Base-by-base conservation (phyloP, 305 asterid species). In the Nicotiana rustica region DNA sequence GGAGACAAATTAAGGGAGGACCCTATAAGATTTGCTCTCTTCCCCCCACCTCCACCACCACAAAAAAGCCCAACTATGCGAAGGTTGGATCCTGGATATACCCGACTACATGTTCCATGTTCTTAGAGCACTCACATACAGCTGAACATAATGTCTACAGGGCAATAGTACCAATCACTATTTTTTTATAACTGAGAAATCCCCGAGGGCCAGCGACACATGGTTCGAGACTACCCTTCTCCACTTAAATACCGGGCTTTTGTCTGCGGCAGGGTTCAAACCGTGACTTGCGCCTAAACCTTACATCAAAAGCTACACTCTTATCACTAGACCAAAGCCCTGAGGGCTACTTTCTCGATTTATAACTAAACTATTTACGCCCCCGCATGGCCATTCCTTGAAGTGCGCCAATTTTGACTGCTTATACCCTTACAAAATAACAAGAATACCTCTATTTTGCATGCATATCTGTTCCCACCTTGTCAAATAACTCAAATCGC, bases 391-490 rank as follows among this genome's bases (percentile, higher is more conserved):
- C 76, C 56, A 17, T 68, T 68, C 2, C 0, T 15, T n/a, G 15
- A 67, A 67, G 76, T 17, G 49, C 25, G 25, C n/a, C 29, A 49
- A 36, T 67, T 68, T 33, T 36, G 19, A 68, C 31, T n/a, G 77
- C 31, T 36, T 1, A 67, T 14, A 14, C 64, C 25, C 41, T 25
- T 49, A 49, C 9, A 2, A 25, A 25, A 15, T 15, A 29, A 57
- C 80, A 52, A 76, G 66, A 55, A 17, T 76, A 75, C 47, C 9
- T 76, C 66, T 15, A 52, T 14, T 55, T 52, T 76, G 80, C 47
- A 55, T 76, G 17, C 17, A 76, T 29, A 52, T 76, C 4, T 1
- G 19, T 73, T 21, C 64, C 80, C 79, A 49, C 80, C 65, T 75
- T 29, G 65, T 52, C 47, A 75, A 52, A 19, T 15, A 29, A 52